Percentiles rank a stretch among this genome's conserved stretches.
phyloP scores from a whole-genome alignment of 352 stramenopile genomes.

The Phytopythium boreale region DNA sequence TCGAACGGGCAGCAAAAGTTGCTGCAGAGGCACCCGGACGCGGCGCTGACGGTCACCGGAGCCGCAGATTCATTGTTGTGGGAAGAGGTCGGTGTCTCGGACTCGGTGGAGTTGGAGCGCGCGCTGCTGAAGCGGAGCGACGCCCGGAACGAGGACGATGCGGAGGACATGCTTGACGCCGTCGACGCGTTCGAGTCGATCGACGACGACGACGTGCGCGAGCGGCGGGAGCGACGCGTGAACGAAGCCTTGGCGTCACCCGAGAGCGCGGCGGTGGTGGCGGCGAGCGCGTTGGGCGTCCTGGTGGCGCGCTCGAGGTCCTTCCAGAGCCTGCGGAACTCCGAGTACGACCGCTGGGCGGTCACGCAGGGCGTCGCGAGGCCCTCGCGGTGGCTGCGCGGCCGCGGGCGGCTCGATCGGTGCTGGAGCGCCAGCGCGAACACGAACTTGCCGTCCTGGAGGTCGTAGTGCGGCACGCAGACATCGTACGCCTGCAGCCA shows the following conservation, averaged over 20 bases:
- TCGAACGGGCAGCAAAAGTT: slow-evolving; percentile 48
- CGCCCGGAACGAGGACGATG: slow-evolving; percentile 5
- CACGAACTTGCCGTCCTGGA: slow-evolving; percentile 36
- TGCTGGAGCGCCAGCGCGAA: slow-evolving; percentile 45
- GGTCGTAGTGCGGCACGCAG: slow-evolving; percentile 40
- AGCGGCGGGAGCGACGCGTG: slow-evolving; percentile 12
- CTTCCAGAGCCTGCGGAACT: slow-evolving; percentile 60
- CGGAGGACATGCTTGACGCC: slow-evolving; percentile 11
- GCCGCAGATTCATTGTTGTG: neutral
- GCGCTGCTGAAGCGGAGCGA: slow-evolving; percentile 5
- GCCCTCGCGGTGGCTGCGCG: slow-evolving; percentile 10
- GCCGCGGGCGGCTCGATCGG: slow-evolving; percentile 13
- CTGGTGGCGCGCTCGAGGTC: slow-evolving; percentile 43
- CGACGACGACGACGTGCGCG: slow-evolving; percentile 10
- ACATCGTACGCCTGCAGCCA: slow-evolving; percentile 55
- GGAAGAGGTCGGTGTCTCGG: neutral
- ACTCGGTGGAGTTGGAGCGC: neutral
- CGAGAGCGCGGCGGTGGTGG: slow-evolving; percentile 10
- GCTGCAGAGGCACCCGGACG: slow-evolving; percentile 33
- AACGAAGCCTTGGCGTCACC: slow-evolving; percentile 9
- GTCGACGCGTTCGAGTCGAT: neutral
- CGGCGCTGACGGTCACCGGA: neutral
- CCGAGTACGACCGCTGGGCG: slow-evolving; percentile 47
- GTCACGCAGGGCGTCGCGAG: slow-evolving; percentile 14
- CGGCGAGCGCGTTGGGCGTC: slow-evolving; percentile 14